Percentiles rank a stretch among this genome's conserved stretches.
Conservation (phyloP, 768 basidiomycete genomes). For the Cyathus striatus region DNA sequence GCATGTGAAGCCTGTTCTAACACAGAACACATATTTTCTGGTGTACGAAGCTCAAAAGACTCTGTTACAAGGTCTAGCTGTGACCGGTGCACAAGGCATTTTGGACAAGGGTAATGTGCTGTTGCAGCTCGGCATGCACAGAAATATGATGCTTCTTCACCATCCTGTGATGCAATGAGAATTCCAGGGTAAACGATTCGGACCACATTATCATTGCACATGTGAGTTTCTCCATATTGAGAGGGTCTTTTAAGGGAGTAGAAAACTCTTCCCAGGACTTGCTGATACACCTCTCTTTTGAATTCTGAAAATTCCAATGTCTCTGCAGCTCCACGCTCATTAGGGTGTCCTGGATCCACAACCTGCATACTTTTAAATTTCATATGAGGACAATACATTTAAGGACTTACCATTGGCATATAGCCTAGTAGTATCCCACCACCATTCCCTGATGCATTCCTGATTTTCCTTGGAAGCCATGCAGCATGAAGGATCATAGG, state of each 20-base stretch:
- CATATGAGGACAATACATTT: neutral
- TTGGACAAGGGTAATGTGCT: conserved; percentile 23
- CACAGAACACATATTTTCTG: conserved; percentile 12
- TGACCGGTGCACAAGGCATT: conserved; percentile 17
- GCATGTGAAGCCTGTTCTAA: conserved; percentile 7
- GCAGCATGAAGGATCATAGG: conserved; percentile 19
- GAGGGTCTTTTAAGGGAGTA: conserved; percentile 10
- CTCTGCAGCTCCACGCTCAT: conserved; percentile 10
- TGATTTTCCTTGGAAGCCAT: conserved; percentile 18
- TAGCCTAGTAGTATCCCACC: conserved; percentile 22
- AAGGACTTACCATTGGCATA: conserved; percentile 17
- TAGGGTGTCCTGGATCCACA: conserved; percentile 17
- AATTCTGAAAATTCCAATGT: conserved; percentile 17
- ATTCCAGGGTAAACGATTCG: conserved; percentile 21
- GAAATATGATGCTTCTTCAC: conserved; percentile 20
- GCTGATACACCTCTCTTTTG: conserved; percentile 23
- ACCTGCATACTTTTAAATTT: conserved; percentile 9
- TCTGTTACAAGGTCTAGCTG: conserved; percentile 13
- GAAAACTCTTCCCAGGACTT: conserved; percentile 17
- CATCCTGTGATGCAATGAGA: conserved; percentile 20
- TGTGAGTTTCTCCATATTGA: conserved; percentile 14
- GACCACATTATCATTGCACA: conserved; percentile 12
- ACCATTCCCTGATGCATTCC: conserved; percentile 27
- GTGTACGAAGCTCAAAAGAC: conserved; percentile 10
- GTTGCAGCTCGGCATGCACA: conserved; percentile 15